A percentile compares a stretch with the other conserved stretches of the same genome.
phyloP scores from a whole-genome alignment of 495 filamentous ascomycete genomes.

The Hyphodiscus hymeniophilus region DNA sequence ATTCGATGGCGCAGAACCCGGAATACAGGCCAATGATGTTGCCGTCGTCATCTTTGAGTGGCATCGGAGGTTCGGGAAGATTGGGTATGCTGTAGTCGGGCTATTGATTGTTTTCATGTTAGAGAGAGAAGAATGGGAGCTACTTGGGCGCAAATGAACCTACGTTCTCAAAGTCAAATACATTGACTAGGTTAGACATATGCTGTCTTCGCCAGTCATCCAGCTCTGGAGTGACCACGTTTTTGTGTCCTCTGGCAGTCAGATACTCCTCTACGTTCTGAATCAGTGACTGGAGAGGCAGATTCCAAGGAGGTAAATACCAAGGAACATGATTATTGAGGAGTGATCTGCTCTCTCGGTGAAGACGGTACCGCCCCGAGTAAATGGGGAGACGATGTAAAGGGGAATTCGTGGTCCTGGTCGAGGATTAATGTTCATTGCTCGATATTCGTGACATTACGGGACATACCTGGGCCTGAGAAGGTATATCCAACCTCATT shows the following conservation, averaged over 20 bases:
- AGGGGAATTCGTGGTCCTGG: conserved; percentile 41
- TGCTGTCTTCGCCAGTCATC: conserved; percentile 24
- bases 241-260: conserved; percentile 14
- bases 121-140: background rate
- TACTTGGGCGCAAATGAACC: background rate
- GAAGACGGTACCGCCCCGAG: conserved; percentile 44
- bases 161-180: conserved; percentile 25
- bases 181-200: conserved; percentile 28
- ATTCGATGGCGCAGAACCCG: background rate
- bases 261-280: conserved; percentile 35
- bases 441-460: conserved; percentile 7
- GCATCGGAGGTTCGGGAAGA: background rate
- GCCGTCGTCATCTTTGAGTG: background rate
- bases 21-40: background rate
- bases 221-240: conserved; percentile 19
- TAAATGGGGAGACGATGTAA: conserved; percentile 49
- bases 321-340: conserved; percentile 44
- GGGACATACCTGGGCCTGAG: conserved; percentile 15
- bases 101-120: background rate
- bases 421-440: background rate
- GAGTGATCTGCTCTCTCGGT: conserved; percentile 47
- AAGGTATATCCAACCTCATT: conserved; percentile 15
- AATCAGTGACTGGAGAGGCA: background rate
- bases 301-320: background rate
- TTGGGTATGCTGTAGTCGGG: conserved; percentile 6